These are phyloP conservation scores for Euphorbia lathyris DNA, from an alignment of 345 rosid species.

Conservation along the genomic window DNA sequence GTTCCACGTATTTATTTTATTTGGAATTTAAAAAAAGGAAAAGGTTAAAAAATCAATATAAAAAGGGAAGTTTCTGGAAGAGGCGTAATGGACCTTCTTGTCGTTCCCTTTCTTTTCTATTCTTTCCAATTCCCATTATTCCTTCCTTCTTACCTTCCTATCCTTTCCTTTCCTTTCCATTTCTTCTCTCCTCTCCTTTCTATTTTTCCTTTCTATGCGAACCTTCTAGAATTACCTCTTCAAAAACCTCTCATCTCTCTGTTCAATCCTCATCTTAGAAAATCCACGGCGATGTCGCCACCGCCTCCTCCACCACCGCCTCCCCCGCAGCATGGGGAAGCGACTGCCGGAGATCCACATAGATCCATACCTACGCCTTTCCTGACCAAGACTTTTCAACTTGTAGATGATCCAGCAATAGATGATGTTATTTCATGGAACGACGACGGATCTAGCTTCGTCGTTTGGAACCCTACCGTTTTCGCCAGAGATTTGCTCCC, in stretches of 20 bases:
- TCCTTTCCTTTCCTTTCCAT: not conserved
- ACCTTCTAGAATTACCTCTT: slow-evolving; percentile 36
- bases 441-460: slow-evolving; percentile 77
- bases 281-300: slow-evolving; percentile 20
- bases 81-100: slow-evolving; percentile 41
- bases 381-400: slow-evolving; percentile 69
- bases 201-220: not conserved
- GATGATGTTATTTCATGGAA: slow-evolving; percentile 90
- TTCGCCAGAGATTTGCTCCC: slow-evolving; percentile 91
- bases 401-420: slow-evolving; percentile 62
- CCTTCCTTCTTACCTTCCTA: not conserved
- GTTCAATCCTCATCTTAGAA: not conserved
- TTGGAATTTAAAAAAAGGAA: not conserved
- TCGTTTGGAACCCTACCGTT: slow-evolving; percentile 84
- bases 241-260: not conserved
- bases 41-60: not conserved
- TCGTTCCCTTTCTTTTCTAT: slow-evolving; percentile 11
- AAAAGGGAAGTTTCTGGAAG: slow-evolving; percentile 55
- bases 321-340: slow-evolving; percentile 32
- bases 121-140: not conserved
- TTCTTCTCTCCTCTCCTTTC: not conserved
- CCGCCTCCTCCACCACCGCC: slow-evolving; percentile 31
- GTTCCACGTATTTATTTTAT: not conserved
- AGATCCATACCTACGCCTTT: slow-evolving; percentile 81
- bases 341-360: slow-evolving; percentile 42